Conservation (phyloP, 345 rosid species). For the Populus euphratica region DNA sequence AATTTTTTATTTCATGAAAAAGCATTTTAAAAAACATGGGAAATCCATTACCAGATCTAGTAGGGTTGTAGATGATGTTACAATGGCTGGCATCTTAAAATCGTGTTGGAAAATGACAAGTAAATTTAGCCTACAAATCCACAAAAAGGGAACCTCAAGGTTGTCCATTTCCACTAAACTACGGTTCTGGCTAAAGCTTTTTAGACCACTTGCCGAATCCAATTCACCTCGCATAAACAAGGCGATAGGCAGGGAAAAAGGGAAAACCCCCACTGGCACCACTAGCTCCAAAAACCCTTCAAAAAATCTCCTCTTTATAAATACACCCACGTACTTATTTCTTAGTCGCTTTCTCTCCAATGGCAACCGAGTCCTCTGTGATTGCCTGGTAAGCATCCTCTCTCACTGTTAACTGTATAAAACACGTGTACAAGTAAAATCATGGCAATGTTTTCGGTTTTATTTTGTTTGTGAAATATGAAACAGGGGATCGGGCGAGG, state of each 20-base stretch:
- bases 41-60: too few species aligned
- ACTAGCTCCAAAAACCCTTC: neutral
- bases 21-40: too few species aligned
- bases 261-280: neutral
- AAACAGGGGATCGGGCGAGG: slow-evolving; percentile 95
- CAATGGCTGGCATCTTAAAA: too few species aligned
- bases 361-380: neutral
- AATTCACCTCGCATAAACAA: neutral
- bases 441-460: neutral
- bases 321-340: too few species aligned
- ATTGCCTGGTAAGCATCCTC: neutral
- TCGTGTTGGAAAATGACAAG: too few species aligned
- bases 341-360: neutral
- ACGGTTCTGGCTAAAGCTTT: too few species aligned
- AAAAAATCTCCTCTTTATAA: neutral
- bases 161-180: neutral
- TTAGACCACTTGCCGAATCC: neutral
- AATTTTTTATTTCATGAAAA: too few species aligned
- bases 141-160: neutral
- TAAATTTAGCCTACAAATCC: too few species aligned
- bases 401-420: neutral
- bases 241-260: too few species aligned
- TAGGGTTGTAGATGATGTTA: too few species aligned
- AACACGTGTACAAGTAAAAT: neutral
- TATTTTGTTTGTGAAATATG: neutral